phyloP scores from a whole-genome alignment of 495 filamentous ascomycete genomes.

The Aspergillus homomorphus region DNA sequence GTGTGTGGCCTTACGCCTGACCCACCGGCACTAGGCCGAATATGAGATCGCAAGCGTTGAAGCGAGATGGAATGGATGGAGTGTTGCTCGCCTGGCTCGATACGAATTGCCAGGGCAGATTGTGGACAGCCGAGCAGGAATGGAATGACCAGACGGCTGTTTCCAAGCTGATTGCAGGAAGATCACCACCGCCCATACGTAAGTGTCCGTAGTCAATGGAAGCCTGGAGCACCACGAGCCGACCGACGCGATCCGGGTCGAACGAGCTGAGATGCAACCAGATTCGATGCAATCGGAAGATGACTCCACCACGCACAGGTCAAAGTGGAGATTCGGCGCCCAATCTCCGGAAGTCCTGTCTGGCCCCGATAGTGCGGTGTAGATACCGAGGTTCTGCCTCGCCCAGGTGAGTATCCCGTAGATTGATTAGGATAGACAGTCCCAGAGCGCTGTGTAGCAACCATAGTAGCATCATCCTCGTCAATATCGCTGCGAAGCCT shows the following conservation, averaged over 20 bases:
- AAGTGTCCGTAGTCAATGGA: not conserved
- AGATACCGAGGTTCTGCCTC: constrained; percentile 5
- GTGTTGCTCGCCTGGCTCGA: not conserved
- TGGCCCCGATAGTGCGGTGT: constrained; percentile 2
- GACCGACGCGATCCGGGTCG: not conserved
- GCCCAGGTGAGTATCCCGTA: not conserved
- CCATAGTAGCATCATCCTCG: not conserved
- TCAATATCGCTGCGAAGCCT: too few relatives aligned
- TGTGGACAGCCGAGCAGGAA: not conserved
- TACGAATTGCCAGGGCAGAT: not conserved
- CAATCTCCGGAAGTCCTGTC: constrained; percentile 4
- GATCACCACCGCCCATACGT: not conserved
- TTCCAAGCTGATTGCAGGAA: not conserved
- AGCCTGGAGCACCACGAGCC: not conserved
- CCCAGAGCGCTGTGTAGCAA: not conserved
- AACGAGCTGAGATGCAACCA: not conserved
- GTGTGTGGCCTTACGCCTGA: not conserved
- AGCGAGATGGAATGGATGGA: not conserved
- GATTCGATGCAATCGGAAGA: not conserved
- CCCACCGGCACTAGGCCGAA: not conserved
- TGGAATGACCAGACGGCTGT: not conserved
- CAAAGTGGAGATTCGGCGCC: not conserved
- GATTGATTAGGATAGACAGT: not conserved
- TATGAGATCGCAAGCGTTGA: not conserved
- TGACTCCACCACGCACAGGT: not conserved